phyloP scores from a whole-genome alignment of 768 basidiomycete species.

The Suillus tomentosus region DNA sequence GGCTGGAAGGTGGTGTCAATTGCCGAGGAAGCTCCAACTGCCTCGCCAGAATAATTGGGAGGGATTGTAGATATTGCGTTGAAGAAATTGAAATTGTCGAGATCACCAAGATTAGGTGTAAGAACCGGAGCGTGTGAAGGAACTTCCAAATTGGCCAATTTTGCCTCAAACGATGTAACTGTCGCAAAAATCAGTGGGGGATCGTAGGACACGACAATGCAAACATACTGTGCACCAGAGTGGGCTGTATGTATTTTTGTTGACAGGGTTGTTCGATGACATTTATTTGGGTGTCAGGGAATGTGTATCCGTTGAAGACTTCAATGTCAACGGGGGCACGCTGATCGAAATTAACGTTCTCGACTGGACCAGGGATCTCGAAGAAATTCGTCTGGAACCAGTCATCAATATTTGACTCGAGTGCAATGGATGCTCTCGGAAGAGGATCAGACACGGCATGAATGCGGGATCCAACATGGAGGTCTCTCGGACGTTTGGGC shows the following conservation, averaged over 20 bases:
- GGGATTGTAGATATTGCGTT: background rate
- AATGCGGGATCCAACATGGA: slow-evolving; percentile 20
- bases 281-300: slow-evolving; percentile 9
- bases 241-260: background rate
- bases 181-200: background rate
- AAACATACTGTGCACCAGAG: slow-evolving; percentile 8
- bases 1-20: background rate
- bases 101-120: background rate
- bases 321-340: slow-evolving; percentile 35
- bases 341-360: slow-evolving; percentile 25
- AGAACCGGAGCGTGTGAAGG: background rate
- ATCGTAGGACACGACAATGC: no score
- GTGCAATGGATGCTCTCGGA: slow-evolving; percentile 16
- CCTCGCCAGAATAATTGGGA: background rate
- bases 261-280: background rate
- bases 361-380: slow-evolving; percentile 28
- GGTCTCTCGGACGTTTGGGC: slow-evolving; percentile 32
- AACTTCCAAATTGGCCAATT: background rate
- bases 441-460: slow-evolving; percentile 35
- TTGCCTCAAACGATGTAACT: background rate
- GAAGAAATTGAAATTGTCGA: background rate
- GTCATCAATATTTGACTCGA: slow-evolving; percentile 31
- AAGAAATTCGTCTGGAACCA: slow-evolving; percentile 40
- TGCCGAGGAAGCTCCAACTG: background rate
- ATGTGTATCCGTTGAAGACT: slow-evolving; percentile 32